Percentiles rank a stretch among this genome's conserved stretches.
Evolutionary conservation across 2,329 filamentous ascomycete genomes (phyloP).

Genomic region (Zalaria obscura): DNA sequence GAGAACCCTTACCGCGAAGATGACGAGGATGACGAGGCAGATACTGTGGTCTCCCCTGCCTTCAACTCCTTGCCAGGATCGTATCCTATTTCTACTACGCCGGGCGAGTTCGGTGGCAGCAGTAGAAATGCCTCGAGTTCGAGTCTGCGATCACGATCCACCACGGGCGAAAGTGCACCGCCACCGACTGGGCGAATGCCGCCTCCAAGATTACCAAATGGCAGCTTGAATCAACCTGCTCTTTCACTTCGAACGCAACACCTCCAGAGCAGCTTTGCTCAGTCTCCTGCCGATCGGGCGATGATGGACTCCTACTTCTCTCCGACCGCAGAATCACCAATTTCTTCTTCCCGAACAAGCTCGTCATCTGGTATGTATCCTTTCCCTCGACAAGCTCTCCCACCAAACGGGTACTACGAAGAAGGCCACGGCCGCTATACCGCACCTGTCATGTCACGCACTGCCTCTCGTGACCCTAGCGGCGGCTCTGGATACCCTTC

Average conservation of each 20-base stretch:
- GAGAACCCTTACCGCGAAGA: conserved; percentile 68
- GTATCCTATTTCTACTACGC: conserved; percentile 10
- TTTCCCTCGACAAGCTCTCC: conserved; percentile 61
- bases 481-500: conserved; percentile 4
- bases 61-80: conserved; percentile 2
- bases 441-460: conserved; percentile 71
- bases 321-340: conserved; percentile 65
- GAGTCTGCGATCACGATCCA: conserved; percentile 62
- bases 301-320: conserved; percentile 84
- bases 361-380: conserved; percentile 55
- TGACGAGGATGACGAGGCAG: conserved; percentile 33
- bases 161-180: conserved; percentile 55
- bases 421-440: conserved; percentile 73
- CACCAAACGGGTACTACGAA: conserved; percentile 51
- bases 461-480: conserved; percentile 15
- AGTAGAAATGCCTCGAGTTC: conserved; percentile 59
- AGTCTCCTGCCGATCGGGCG: conserved; percentile 47
- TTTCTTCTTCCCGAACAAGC: conserved; percentile 61
- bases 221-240: conserved; percentile 30
- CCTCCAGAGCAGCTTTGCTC: conserved; percentile 23
- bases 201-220: conserved; percentile 59
- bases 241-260: conserved; percentile 58
- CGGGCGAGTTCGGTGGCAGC: conserved; percentile 31
- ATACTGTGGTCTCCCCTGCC: conserved; percentile 17
- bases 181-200: conserved; percentile 28